Conservation (phyloP, 129 eudicot species). For the Lonicera japonica region DNA sequence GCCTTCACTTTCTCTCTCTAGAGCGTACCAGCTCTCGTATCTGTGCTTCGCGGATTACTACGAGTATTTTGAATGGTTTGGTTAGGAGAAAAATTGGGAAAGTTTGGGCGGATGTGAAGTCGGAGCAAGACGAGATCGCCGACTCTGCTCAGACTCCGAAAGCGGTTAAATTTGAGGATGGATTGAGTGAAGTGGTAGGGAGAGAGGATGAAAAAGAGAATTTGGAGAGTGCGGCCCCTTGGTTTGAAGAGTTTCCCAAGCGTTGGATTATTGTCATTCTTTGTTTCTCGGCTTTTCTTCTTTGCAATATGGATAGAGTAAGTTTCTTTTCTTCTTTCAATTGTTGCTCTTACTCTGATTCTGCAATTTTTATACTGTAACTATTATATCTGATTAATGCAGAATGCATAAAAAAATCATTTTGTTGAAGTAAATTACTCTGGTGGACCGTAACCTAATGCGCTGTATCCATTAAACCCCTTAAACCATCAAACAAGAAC, state of each 20-base stretch:
- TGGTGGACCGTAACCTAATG: too few relatives aligned
- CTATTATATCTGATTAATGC: too few relatives aligned
- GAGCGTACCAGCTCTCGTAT: neutral
- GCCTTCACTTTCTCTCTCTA: constrained; percentile 4
- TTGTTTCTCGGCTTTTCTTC: constrained; percentile 80
- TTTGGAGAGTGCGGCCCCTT: constrained; percentile 19
- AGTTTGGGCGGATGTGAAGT: constrained; percentile 55
- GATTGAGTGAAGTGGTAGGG: constrained; percentile 14
- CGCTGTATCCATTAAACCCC: too few relatives aligned
- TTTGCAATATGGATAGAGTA: constrained; percentile 96
- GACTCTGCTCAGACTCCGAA: constrained; percentile 31
- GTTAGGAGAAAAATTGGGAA: constrained; percentile 24
- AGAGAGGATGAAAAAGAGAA: constrained; percentile 24
- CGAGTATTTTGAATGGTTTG: constrained; percentile 11
- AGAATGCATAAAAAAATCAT: too few relatives aligned
- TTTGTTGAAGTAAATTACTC: too few relatives aligned
- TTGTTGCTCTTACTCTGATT: too few relatives aligned
- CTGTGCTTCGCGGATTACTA: neutral
- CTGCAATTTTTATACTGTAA: too few relatives aligned
- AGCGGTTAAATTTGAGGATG: constrained; percentile 31
- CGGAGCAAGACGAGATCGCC: constrained; percentile 40
- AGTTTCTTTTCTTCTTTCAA: constrained; percentile 12
- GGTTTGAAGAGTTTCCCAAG: constrained; percentile 91
- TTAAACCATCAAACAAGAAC: too few relatives aligned
- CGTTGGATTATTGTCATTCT: constrained; percentile 81